phyloP scores from a whole-genome alignment of 257 asterid species.

The Ballota nigra region DNA sequence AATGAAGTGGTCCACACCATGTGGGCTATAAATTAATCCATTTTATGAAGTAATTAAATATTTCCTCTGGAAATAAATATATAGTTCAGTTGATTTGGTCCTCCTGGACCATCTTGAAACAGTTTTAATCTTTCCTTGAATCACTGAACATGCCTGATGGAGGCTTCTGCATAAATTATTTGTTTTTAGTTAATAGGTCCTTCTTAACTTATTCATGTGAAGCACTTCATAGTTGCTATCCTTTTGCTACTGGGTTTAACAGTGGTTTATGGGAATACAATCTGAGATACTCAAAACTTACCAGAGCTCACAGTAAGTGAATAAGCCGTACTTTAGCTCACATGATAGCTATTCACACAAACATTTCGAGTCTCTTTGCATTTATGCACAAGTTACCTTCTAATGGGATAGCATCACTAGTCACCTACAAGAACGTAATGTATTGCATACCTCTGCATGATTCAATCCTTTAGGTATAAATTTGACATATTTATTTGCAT shows the following conservation, averaged over 20 bases:
- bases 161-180: constrained; percentile 12
- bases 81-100: constrained; percentile 17
- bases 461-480: no score
- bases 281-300: background rate
- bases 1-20: constrained; percentile 31
- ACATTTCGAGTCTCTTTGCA: background rate
- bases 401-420: background rate
- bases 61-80: no score
- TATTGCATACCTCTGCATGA: background rate
- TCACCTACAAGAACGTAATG: background rate
- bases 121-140: background rate
- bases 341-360: background rate
- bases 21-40: constrained; percentile 9
- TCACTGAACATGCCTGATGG: background rate
- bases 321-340: no score
- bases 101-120: background rate
- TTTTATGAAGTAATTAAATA: constrained; percentile 10
- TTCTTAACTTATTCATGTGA: background rate
- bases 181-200: background rate
- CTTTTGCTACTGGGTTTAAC: background rate
- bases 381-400: constrained; percentile 9
- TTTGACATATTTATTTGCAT: background rate
- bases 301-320: background rate
- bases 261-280: background rate
- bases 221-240: background rate